A percentile compares a stretch with the other conserved stretches of the same genome.
phyloP scores from a whole-genome alignment of 1,284 basidiomycete genomes.

The Ceratobasidium papillatum region DNA sequence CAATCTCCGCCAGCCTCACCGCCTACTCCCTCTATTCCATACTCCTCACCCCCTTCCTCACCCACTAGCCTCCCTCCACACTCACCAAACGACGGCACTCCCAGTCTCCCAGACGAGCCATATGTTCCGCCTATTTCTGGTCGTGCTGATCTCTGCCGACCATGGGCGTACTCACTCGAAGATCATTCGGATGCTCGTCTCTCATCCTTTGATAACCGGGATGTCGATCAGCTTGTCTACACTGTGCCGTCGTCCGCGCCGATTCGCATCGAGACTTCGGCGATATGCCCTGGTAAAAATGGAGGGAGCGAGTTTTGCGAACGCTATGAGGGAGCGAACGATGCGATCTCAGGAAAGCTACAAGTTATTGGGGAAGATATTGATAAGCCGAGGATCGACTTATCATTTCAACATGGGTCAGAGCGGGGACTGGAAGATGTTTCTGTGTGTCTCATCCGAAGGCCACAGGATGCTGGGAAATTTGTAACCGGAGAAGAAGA shows the following conservation, averaged over 20 bases:
- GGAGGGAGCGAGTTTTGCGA: background rate
- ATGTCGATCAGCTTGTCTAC: background rate
- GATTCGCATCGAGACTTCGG: constrained; percentile 4
- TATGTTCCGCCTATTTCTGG: background rate
- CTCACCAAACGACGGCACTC: background rate
- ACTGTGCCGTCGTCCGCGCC: background rate
- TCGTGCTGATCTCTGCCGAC: constrained; percentile 3
- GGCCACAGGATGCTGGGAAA: background rate
- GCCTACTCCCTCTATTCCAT: background rate
- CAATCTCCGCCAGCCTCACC: background rate
- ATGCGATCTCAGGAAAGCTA: constrained; percentile 6
- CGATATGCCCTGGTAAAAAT: background rate
- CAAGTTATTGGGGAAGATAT: background rate
- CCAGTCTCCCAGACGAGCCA: background rate
- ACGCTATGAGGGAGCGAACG: background rate
- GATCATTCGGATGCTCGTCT: background rate
- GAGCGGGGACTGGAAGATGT: background rate
- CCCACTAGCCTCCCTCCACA: background rate
- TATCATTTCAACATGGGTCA: constrained; percentile 2
- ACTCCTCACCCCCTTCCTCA: background rate
- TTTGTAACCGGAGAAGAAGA: background rate
- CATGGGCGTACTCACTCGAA: constrained; percentile 10
- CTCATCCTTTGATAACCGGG: background rate
- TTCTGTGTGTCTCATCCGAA: constrained; percentile 2
- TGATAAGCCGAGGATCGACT: background rate